These are phyloP conservation scores for Xerophyta viscosa DNA, from an alignment of 106 monocot genomes.

Conservation along the genomic window DNA sequence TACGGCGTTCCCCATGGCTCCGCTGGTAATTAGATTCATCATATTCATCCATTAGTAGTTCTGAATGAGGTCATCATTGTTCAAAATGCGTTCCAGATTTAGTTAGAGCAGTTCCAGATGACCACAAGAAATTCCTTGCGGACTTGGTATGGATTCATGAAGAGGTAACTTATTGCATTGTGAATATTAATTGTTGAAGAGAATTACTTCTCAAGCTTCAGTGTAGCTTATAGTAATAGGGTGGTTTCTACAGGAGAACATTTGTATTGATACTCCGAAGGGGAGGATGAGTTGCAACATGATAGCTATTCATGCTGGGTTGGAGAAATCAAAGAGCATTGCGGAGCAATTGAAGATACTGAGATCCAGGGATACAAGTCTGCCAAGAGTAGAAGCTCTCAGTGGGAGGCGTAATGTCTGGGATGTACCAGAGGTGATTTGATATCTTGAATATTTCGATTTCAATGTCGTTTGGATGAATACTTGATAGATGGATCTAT, in stretches of 20 bases:
- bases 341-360: conserved; percentile 53
- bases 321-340: conserved; percentile 50
- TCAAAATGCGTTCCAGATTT: conserved; percentile 40
- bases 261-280: conserved; percentile 45
- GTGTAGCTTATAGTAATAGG: too few relatives aligned
- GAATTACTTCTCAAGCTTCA: too few relatives aligned
- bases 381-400: conserved; percentile 67
- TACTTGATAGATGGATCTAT: too few relatives aligned
- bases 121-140: conserved; percentile 72
- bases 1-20: conserved; percentile 91
- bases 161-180: conserved; percentile 37
- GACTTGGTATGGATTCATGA: conserved; percentile 86
- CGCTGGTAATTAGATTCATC: conserved; percentile 27
- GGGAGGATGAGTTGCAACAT: conserved; percentile 51
- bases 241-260: conserved; percentile 44
- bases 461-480: background rate
- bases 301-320: conserved; percentile 91
- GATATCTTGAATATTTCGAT: background rate
- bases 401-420: conserved; percentile 79
- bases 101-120: conserved; percentile 57
- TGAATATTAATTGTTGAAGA: background rate
- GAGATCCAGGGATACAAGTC: conserved; percentile 55
- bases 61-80: background rate
- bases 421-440: conserved; percentile 76
- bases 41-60: background rate